phyloP scores from a whole-genome alignment of 805 yeast genomes.

The Saccharomycopsis olivae region DNA sequence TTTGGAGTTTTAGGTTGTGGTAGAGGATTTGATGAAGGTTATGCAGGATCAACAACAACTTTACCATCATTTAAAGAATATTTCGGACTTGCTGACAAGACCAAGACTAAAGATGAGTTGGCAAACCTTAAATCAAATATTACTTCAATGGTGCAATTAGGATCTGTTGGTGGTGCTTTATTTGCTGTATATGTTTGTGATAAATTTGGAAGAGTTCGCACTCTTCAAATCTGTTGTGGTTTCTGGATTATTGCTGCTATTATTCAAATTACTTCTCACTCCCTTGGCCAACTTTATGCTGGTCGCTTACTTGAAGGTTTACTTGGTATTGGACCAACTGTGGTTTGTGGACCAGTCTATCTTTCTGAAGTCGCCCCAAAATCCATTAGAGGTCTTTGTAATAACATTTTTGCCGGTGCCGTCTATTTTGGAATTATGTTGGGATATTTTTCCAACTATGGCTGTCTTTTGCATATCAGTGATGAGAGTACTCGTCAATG shows the following conservation, averaged over 20 bases:
- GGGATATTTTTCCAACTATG: slow-evolving; percentile 63
- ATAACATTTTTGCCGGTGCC: slow-evolving; percentile 65
- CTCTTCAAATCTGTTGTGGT: slow-evolving; percentile 33
- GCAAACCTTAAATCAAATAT: slow-evolving; percentile 44
- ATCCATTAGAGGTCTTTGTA: slow-evolving; percentile 70
- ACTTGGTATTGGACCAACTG: slow-evolving; percentile 58
- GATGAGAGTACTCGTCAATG: slow-evolving; percentile 44
- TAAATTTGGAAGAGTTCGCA: slow-evolving; percentile 42
- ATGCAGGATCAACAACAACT: slow-evolving; percentile 34
- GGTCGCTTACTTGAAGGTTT: slow-evolving; percentile 67
- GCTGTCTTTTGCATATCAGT: slow-evolving; percentile 38
- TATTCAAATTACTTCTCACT: slow-evolving; percentile 35
- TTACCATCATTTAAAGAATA: slow-evolving; percentile 31
- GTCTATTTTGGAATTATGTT: slow-evolving; percentile 61
- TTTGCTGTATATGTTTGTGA: slow-evolving; percentile 49
- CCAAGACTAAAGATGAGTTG: slow-evolving; percentile 25
- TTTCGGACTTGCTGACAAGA: slow-evolving; percentile 35
- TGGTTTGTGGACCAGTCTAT: slow-evolving; percentile 65
- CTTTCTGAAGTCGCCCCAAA: slow-evolving; percentile 75
- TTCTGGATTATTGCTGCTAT: slow-evolving; percentile 34
- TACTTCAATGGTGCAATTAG: slow-evolving; percentile 64
- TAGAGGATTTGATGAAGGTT: slow-evolving; percentile 50
- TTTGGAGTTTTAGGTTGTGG: slow-evolving; percentile 49
- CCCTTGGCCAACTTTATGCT: slow-evolving; percentile 35
- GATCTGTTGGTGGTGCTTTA: slow-evolving; percentile 62